phyloP scores from a whole-genome alignment of 768 basidiomycete species.

The Agaricus sinodeliciosus region DNA sequence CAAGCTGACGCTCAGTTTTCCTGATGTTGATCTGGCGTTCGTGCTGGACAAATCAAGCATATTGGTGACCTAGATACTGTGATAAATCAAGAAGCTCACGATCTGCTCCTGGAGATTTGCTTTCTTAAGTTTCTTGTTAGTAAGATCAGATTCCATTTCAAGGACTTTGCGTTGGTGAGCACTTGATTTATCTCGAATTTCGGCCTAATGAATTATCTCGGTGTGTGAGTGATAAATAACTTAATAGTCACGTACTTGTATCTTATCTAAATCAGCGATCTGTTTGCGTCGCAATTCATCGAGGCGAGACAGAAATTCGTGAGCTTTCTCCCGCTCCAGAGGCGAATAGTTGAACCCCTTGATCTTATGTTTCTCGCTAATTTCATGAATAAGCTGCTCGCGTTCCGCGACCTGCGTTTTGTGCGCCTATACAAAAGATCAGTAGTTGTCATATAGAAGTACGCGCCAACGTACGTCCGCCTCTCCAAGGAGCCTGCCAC shows the following conservation, averaged over 20 bases:
- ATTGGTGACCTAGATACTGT: not conserved
- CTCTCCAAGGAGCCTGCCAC: conserved; percentile 68
- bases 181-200: conserved; percentile 49
- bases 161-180: conserved; percentile 58
- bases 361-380: conserved; percentile 62
- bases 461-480: conserved; percentile 44
- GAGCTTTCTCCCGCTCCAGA: conserved; percentile 63
- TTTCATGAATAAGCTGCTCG: conserved; percentile 66
- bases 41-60: conserved; percentile 24
- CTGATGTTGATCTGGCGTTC: conserved; percentile 47
- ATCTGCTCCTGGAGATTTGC: conserved; percentile 48
- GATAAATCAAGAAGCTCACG: conserved; percentile 28
- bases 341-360: conserved; percentile 68
- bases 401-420: conserved; percentile 61
- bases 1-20: conserved; percentile 47
- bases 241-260: conserved; percentile 45
- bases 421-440: conserved; percentile 49
- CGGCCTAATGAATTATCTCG: conserved; percentile 31
- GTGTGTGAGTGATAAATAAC: not conserved
- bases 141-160: conserved; percentile 48
- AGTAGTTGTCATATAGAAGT: not conserved
- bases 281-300: conserved; percentile 57
- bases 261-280: conserved; percentile 53
- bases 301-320: conserved; percentile 66
- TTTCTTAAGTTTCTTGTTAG: conserved; percentile 48